Base-by-base conservation (phyloP, 345 rosid species). In the Eutrema japonicum region DNA sequence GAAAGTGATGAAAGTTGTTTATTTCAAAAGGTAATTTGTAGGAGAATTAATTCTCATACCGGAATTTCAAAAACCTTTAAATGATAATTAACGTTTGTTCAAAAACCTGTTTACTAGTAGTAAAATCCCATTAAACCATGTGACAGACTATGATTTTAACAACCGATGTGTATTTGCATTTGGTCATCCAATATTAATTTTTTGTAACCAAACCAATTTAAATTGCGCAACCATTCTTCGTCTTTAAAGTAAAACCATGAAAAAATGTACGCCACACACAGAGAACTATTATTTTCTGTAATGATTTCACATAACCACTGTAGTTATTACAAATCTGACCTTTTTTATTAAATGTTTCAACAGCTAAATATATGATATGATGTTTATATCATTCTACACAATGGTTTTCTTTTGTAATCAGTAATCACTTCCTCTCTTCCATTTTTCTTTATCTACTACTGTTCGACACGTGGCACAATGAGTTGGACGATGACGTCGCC, bases 401-500 rank as follows among this genome's bases (percentile, higher is more conserved):
- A 42, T 30, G 30, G 57, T 50, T 52, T 40, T 38, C n/a, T 58
- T 8, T 37, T 29, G 53, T 63, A 63, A 63, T 30, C 9, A 22
- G 18, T 75, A 36, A 14, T 36, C 59, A 60, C 57, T 60, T 37
- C 33, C 22, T 41, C 22, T 36, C 37, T 32, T 33, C 50, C 72
- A 55, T 59, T 68, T 68, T 61, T 73, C 33, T 64, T 60, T 78
- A 83, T 76, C 47, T 67, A 66, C 80, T 71, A 7, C 62, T 64
- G 55, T 76, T 76, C 10, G 84, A 78, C 81, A 74, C 78, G 54
- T 76, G 82, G 64, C 76, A 74, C 14, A 74, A 35, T 4, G 79
- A 74, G 74, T 82, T 82, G 14, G 82, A 64, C 16, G 80, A 75
- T 64, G 83, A 51, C 59, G 77, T 72, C 27, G 80, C 64, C 66